These are phyloP conservation scores for Globisporangium cystogenes DNA, from an alignment of 352 stramenopile species.

Conservation along the genomic window DNA sequence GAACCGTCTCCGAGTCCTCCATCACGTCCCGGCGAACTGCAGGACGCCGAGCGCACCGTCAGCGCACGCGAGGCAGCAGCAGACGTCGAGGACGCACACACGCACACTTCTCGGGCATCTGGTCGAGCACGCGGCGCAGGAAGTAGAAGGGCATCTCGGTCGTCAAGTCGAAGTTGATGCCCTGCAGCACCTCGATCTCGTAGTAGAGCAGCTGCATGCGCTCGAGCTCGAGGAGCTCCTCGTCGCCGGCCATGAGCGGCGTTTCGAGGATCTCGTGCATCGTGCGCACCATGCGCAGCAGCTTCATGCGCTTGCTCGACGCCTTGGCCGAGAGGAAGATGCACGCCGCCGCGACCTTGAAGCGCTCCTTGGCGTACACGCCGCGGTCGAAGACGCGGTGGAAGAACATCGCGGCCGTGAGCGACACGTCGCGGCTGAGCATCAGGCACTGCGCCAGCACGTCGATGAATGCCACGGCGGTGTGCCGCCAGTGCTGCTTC, in stretches of 20 bases:
- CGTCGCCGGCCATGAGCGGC: conserved; percentile 59
- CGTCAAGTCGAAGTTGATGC: conserved; percentile 77
- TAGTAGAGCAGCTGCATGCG: conserved; percentile 82
- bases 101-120: conserved; percentile 67
- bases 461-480: conserved; percentile 76
- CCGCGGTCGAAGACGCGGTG: conserved; percentile 76
- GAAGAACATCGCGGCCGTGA: conserved; percentile 76
- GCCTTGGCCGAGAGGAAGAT: conserved; percentile 81
- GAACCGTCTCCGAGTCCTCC: conserved; percentile 39
- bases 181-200: conserved; percentile 80
- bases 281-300: conserved; percentile 77
- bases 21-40: conserved; percentile 46
- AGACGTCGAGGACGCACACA: conserved; percentile 1
- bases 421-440: conserved; percentile 57
- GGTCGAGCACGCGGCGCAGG: conserved; percentile 45
- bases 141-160: conserved; percentile 76
- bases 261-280: conserved; percentile 85
- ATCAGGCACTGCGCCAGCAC: conserved; percentile 61
- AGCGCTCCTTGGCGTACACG: conserved; percentile 74
- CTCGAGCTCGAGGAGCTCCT: conserved; percentile 84
- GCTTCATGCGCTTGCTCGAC: conserved; percentile 83
- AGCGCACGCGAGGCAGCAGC: neutral
- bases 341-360: conserved; percentile 77
- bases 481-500: conserved; percentile 83
- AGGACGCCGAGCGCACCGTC: no score